Base-by-base conservation (phyloP, 306 rosid species). In the Sicyos edulis region DNA sequence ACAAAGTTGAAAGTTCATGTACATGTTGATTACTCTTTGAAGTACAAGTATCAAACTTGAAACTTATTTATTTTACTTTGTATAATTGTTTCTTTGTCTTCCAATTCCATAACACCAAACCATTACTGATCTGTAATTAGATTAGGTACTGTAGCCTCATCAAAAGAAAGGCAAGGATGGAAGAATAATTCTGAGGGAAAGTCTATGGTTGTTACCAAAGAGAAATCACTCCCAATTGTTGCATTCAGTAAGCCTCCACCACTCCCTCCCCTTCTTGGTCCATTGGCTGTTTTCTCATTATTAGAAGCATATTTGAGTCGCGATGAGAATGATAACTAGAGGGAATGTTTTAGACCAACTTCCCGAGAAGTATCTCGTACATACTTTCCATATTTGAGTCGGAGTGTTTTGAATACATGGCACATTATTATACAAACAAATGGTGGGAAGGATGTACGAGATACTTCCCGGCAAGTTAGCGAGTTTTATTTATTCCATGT, bases 241-340 rank as follows among this genome's bases (percentile, higher is more conserved):
- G 69, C 85, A 32, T 85, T 83, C 55, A 74, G 88, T 57, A 75
- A 80, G 85, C 96, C 92, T 17, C 92, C 95, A 1, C 92, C 85
- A 10, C 74, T 83, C 54, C 97, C 96, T 1, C 92, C 95, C 5
- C 71, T 81, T 71, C 54, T 92, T 22, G 91, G 91, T 51, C 91
- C 92, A 3, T 70, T 92, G 78, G 66, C 85, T 52, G 81, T 72
- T 55, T 65, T 89, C 57, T 85, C 91, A 0, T 54, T 92, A 65
- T 34, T 87, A 6, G 84, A 82, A 67, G 70, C 85, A 4, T 86
- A 79, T 87, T 83, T 77, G 51, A 78, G 71, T 67, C 63, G 24
- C 32, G 80, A 74, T 32, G 10, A 60, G 9, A 82, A 80, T 55
- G 89, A 84, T 58, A 83, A 82, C 45, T 76, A 82, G 59, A 74